Evolutionary conservation across 2,329 filamentous ascomycete species (phyloP).

Genomic region (Polytolypa hystricis): DNA sequence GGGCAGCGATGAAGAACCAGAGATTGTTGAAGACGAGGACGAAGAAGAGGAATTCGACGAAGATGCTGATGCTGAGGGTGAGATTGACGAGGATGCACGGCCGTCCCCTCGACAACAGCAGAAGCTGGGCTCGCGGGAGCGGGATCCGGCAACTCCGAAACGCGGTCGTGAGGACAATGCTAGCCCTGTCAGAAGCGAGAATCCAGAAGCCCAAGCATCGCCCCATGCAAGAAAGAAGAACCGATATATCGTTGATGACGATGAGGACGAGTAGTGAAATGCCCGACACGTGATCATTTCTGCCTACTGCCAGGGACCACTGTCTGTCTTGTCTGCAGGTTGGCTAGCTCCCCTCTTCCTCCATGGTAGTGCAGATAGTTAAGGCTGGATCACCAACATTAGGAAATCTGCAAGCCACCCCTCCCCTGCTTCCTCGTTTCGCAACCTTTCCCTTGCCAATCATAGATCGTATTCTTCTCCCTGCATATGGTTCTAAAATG

Average conservation of each 20-base stretch:
- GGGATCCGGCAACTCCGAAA: conserved; percentile 17
- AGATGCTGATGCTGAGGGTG: conserved; percentile 35
- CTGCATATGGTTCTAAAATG: too few species aligned
- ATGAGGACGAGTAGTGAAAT: conserved; percentile 32
- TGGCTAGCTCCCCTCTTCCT: not conserved
- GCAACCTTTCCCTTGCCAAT: too few species aligned
- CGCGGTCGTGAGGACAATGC: conserved; percentile 12
- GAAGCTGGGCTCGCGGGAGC: conserved; percentile 16
- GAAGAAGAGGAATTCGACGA: conserved; percentile 31
- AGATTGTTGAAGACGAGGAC: conserved; percentile 34
- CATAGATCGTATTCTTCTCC: too few species aligned
- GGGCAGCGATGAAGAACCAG: conserved; percentile 38
- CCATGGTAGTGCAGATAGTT: too few species aligned
- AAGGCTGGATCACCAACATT: too few species aligned
- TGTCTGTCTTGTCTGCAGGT: not conserved
- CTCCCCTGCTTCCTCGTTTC: too few species aligned
- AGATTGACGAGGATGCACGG: conserved; percentile 26
- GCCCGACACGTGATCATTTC: not conserved
- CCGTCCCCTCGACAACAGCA: conserved; percentile 16
- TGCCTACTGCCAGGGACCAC: not conserved
- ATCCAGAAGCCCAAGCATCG: conserved; percentile 18
- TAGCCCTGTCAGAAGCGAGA: conserved; percentile 12
- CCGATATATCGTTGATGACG: conserved; percentile 38
- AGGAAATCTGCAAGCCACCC: too few species aligned
- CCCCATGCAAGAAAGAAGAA: conserved; percentile 35